Base-by-base conservation (phyloP, 2,329 filamentous ascomycete genomes). In the Knoxdaviesia proteae region DNA sequence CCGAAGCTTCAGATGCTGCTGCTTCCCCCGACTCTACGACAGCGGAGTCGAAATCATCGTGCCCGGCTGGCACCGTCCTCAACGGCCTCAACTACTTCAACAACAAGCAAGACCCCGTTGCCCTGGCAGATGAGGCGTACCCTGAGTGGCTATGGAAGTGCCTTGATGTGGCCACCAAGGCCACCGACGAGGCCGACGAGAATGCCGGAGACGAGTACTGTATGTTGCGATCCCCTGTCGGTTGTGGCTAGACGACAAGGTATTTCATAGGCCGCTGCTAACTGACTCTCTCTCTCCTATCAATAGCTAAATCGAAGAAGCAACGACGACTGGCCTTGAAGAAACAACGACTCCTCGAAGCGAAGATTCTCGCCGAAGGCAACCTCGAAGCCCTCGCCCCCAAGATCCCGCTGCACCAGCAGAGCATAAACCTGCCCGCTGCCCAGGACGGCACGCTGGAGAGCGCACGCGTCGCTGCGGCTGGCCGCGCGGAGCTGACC, bases 61-160 rank as follows among this genome's bases (percentile, higher is more conserved):
- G 80, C 51, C 63, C 68, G 3, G 73, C 76, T 5, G 84, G 84
- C 34, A 84, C 79, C 9, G 61, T 75, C 9, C 64, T 92, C 37
- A 74, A 66, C 44, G 83, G 83, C 1, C 63, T 92, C 44, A 88
- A 84, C 58, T 88, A 80, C 59, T 60, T 77, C 53, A 90, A 90
- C 63, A 74, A 71, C 49, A 69, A 71, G 53, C 61, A 67, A 34
- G 82, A 88, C 54, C 83, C 84, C 0, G 64, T 88, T 5, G 84
- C 84, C 7, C 58, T 77, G 52, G 66, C 75, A 34, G 84, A 92
- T 50, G 65, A 74, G 29, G 80, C 81, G 47, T 92, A 92, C 59
- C 84, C 84, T 3, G 65, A 64, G 30, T 92, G 84, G 84, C 58
- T 92, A 47, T 92, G 84, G 84, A 65, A 60, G 3, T 75, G 80